phyloP scores from a whole-genome alignment of 2,329 filamentous ascomycete species.

The Fusarium denticulatum region DNA sequence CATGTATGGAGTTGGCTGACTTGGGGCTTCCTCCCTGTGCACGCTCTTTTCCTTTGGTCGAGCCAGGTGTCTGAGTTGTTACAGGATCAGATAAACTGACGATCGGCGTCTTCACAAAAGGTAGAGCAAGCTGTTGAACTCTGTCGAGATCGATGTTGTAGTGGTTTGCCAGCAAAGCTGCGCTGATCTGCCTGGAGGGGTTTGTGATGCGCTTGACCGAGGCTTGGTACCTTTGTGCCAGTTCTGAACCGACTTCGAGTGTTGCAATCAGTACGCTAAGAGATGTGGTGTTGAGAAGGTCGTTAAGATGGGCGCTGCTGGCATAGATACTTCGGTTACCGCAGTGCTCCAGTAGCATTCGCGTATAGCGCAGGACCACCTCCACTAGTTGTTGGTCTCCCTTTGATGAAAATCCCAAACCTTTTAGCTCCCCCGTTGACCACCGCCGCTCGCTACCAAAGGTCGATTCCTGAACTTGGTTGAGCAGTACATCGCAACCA shows the following conservation, averaged over 20 bases:
- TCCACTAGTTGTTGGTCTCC: slow-evolving; percentile 85
- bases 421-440: slow-evolving; percentile 58
- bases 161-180: slow-evolving; percentile 82
- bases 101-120: slow-evolving; percentile 79
- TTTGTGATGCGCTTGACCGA: slow-evolving; percentile 81
- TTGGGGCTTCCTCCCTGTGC: slow-evolving; percentile 52
- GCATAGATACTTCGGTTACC: slow-evolving; percentile 96
- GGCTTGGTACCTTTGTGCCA: slow-evolving; percentile 92
- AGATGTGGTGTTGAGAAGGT: slow-evolving; percentile 88
- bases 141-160: slow-evolving; percentile 83
- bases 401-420: slow-evolving; percentile 74
- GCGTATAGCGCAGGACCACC: slow-evolving; percentile 83
- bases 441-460: slow-evolving; percentile 60
- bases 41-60: slow-evolving; percentile 82
- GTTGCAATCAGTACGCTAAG: slow-evolving; percentile 80
- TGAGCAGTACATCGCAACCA: slow-evolving; percentile 70
- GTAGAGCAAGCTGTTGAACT: slow-evolving; percentile 82
- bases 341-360: slow-evolving; percentile 90
- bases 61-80: slow-evolving; percentile 63
- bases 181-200: slow-evolving; percentile 72
- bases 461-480: slow-evolving; percentile 62
- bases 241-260: slow-evolving; percentile 81
- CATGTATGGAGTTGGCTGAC: slow-evolving; percentile 70
- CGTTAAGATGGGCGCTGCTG: slow-evolving; percentile 89
- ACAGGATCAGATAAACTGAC: slow-evolving; percentile 62